Percentiles rank a stretch among this genome's conserved stretches.
Evolutionary conservation across 306 rosid species (phyloP).

Genomic region (Parietaria judaica): DNA sequence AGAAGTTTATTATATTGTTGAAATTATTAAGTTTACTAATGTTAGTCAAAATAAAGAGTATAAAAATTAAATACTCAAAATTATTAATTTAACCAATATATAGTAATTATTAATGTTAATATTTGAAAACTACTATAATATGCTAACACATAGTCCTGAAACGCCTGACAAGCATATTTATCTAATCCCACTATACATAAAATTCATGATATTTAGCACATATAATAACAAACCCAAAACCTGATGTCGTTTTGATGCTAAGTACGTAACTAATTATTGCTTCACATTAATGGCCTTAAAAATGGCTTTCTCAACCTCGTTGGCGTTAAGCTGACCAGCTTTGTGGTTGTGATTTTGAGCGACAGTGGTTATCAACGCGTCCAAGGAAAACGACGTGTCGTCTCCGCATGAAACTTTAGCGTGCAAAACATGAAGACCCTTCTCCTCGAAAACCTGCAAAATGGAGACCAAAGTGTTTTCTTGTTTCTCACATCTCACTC

Average conservation of each 20-base stretch:
- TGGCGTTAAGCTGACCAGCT: conserved; percentile 23
- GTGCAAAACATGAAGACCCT: conserved; percentile 48
- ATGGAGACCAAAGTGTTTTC: conserved; percentile 54
- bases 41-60: too few relatives aligned
- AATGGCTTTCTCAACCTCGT: conserved; percentile 35
- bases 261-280: neutral
- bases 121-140: too few relatives aligned
- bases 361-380: conserved; percentile 42
- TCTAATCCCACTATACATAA: too few relatives aligned
- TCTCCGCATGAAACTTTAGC: conserved; percentile 71
- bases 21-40: too few relatives aligned
- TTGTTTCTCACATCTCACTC: conserved; percentile 49
- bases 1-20: too few relatives aligned
- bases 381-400: conserved; percentile 41
- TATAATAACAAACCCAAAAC: neutral
- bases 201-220: too few relatives aligned
- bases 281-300: conserved; percentile 32
- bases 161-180: too few relatives aligned
- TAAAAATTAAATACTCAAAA: too few relatives aligned
- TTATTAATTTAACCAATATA: too few relatives aligned
- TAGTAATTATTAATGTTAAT: too few relatives aligned
- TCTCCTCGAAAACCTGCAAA: conserved; percentile 54
- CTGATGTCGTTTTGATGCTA: neutral
- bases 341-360: conserved; percentile 25
- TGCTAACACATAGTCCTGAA: too few relatives aligned